Conservation (phyloP, 257 asterid species). For the Hygrophila difformis region DNA sequence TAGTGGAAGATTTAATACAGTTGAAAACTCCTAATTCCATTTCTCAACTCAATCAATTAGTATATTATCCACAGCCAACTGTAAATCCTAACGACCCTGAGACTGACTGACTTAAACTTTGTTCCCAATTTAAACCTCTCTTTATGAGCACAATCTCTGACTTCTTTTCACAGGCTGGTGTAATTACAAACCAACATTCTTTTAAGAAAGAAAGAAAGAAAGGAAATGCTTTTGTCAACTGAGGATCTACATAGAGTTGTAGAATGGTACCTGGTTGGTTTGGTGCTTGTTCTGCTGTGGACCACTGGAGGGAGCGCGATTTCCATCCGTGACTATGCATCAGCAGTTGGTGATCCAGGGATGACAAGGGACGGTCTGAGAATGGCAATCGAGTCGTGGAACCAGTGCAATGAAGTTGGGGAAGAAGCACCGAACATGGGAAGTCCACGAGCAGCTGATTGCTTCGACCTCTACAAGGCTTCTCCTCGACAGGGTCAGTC, state of each 20-base stretch:
- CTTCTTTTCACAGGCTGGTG: not conserved
- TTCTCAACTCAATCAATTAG: constrained; percentile 15
- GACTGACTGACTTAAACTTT: too few species aligned
- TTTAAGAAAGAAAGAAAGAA: not conserved
- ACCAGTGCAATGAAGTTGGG: constrained; percentile 67
- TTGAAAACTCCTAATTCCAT: constrained; percentile 3
- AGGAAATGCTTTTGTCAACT: not conserved
- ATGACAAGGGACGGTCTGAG: constrained; percentile 53
- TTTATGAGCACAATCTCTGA: too few species aligned
- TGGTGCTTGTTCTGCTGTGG: constrained; percentile 19
- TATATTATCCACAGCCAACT: constrained; percentile 8
- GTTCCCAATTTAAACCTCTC: constrained; percentile 12
- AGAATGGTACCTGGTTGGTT: constrained; percentile 5
- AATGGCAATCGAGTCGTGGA: constrained; percentile 62
- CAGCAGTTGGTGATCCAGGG: constrained; percentile 70
- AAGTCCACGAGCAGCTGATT: constrained; percentile 72
- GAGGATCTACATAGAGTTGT: constrained; percentile 11
- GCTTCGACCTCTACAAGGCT: constrained; percentile 42
- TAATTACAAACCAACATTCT: too few species aligned
- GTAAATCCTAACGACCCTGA: constrained; percentile 19
- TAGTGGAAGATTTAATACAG: constrained; percentile 7
- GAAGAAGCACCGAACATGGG: constrained; percentile 47
- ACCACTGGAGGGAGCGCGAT: constrained; percentile 6
- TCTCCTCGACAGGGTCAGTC: constrained; percentile 36
- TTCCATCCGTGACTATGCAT: constrained; percentile 21